Conservation (phyloP, 2,329 filamentous ascomycete species). For the Neospermospora avenae region DNA sequence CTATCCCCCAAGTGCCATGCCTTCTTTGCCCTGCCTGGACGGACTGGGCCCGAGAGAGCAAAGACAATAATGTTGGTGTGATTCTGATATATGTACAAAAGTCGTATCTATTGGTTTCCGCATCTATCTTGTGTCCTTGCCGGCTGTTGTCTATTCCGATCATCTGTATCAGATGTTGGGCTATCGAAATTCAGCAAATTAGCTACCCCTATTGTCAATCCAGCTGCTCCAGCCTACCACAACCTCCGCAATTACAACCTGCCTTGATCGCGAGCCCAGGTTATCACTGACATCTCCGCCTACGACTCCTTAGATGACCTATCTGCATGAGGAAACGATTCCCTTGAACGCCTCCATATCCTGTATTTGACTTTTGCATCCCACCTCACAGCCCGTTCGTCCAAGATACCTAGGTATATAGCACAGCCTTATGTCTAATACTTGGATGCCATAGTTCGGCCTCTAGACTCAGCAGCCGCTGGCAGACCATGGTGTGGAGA, state of each 20-base stretch:
- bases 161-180: constrained; percentile 1
- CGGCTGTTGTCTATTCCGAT: not conserved
- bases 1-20: constrained; percentile 3
- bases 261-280: not conserved
- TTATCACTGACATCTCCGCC: not conserved
- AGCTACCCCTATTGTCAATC: not conserved
- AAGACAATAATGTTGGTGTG: not conserved
- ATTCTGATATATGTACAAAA: not conserved
- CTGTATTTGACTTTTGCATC: not conserved
- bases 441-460: constrained; percentile 6
- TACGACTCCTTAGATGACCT: not conserved
- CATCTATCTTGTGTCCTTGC: not conserved
- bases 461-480: not conserved
- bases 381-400: not conserved
- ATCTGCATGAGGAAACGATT: too few relatives aligned
- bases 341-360: not conserved
- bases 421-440: constrained; percentile 13
- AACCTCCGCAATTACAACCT: constrained; percentile 8
- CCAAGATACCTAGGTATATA: not conserved
- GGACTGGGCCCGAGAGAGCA: not conserved
- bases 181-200: constrained; percentile 2
- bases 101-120: not conserved
- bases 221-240: constrained; percentile 6
- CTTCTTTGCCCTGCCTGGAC: not conserved
- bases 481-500: constrained; percentile 13